These are phyloP conservation scores for Tetradesmus obliquus DNA, from an alignment of 139 green algal species.

Conservation along the genomic window DNA sequence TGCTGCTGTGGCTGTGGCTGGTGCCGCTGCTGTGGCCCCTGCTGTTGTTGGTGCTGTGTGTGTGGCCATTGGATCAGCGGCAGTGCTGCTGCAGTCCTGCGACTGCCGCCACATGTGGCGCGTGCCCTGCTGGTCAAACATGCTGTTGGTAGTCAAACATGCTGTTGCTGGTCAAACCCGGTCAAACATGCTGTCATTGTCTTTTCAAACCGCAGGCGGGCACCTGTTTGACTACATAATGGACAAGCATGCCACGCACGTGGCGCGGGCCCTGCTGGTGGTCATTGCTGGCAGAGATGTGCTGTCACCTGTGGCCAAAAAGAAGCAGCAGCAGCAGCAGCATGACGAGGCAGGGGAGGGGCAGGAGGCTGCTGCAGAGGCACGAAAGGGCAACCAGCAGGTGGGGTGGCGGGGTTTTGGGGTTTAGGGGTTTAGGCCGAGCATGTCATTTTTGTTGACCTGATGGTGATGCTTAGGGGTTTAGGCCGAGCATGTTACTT, in stretches of 20 bases:
- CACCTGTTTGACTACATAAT: constrained; percentile 69
- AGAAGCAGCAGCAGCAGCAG: constrained; percentile 35
- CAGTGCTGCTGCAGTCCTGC: too few relatives aligned
- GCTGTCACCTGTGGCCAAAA: constrained; percentile 47
- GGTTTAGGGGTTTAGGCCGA: not conserved
- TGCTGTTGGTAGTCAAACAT: too few relatives aligned
- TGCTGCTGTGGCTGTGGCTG: not conserved
- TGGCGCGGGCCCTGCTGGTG: constrained; percentile 74
- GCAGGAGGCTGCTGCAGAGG: constrained; percentile 18
- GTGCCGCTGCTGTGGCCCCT: not conserved
- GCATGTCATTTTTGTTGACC: not conserved
- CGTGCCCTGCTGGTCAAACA: too few relatives aligned
- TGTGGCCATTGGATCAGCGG: too few relatives aligned
- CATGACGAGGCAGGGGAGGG: constrained; percentile 31
- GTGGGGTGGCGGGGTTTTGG: not conserved
- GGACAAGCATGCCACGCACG: constrained; percentile 71
- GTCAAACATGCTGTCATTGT: too few relatives aligned
- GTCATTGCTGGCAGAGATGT: constrained; percentile 69
- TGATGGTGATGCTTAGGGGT: not conserved
- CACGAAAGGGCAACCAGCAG: not conserved
- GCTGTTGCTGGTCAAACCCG: too few relatives aligned
- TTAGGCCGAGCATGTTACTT: not conserved
- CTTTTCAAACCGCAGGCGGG: not conserved
- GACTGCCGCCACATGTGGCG: too few relatives aligned
- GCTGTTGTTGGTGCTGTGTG: too few relatives aligned